These are phyloP conservation scores for Cerrena zonata DNA, from an alignment of 1,284 basidiomycete species.

Conservation along the genomic window DNA sequence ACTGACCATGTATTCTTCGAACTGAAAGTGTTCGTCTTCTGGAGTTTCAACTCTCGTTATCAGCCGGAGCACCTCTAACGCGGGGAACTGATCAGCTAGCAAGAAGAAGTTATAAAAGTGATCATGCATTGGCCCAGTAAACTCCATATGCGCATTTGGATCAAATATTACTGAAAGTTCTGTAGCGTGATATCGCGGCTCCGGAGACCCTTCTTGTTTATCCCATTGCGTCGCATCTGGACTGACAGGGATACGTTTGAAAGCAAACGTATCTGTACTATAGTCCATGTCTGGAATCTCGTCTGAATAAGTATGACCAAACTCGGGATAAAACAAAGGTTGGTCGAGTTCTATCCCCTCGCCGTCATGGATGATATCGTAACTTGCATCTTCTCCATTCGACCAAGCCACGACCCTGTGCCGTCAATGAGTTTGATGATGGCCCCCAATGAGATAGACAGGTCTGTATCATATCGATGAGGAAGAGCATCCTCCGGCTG, in stretches of 20 bases:
- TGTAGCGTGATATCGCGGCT: slow-evolving; percentile 11
- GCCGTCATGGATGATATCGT: background rate
- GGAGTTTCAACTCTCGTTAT: background rate
- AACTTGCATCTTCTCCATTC: background rate
- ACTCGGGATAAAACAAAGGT: background rate
- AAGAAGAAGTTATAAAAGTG: slow-evolving; percentile 6
- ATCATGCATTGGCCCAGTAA: background rate
- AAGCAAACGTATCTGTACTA: slow-evolving; percentile 9
- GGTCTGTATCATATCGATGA: too few relatives aligned
- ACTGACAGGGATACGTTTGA: slow-evolving; percentile 10
- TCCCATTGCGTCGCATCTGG: slow-evolving; percentile 7
- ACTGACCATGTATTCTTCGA: slow-evolving; percentile 7
- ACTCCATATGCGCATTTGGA: background rate
- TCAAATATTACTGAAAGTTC: slow-evolving; percentile 7
- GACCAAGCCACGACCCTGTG: slow-evolving; percentile 8
- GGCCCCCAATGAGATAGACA: slow-evolving; percentile 7
- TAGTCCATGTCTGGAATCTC: slow-evolving; percentile 3
- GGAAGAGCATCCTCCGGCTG: too few relatives aligned
- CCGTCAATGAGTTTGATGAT: slow-evolving; percentile 13
- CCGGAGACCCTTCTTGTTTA: background rate
- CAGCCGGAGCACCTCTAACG: slow-evolving; percentile 8
- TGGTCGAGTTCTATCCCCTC: background rate
- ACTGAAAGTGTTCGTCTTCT: slow-evolving; percentile 3
- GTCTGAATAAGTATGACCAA: background rate
- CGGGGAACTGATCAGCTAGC: slow-evolving; percentile 1